A percentile compares a stretch with the other conserved stretches of the same genome.
phyloP scores from a whole-genome alignment of 768 basidiomycete genomes.

The Pulveroboletus sp. region DNA sequence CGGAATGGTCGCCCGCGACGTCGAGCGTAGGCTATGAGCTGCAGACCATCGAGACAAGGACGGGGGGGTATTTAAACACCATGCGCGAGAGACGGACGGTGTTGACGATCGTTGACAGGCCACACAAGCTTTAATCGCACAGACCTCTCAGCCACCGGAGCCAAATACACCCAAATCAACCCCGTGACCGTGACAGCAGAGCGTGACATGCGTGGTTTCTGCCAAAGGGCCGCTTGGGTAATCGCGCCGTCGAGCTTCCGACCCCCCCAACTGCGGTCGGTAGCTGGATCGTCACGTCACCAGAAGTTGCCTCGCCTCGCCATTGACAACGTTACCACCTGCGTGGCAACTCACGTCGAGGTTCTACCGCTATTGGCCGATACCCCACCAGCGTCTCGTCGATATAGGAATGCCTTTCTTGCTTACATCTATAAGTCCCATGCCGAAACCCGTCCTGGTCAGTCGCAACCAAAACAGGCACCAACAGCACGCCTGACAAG shows the following conservation, averaged over 20 bases:
- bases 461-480: constrained; percentile 5
- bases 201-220: constrained; percentile 30
- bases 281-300: background rate
- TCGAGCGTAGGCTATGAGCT: constrained; percentile 45
- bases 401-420: constrained; percentile 13
- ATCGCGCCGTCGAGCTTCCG: background rate
- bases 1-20: constrained; percentile 54
- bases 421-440: no score
- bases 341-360: constrained; percentile 22
- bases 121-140: constrained; percentile 26
- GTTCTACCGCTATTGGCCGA: constrained; percentile 19
- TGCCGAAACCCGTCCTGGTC: background rate
- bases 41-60: constrained; percentile 26
- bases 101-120: constrained; percentile 54
- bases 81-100: constrained; percentile 36
- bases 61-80: constrained; percentile 43
- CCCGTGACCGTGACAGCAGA: constrained; percentile 3
- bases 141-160: constrained; percentile 22
- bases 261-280: background rate
- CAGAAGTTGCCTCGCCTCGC: constrained; percentile 13
- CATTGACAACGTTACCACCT: constrained; percentile 18
- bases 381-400: constrained; percentile 8
- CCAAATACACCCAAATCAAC: constrained; percentile 23
- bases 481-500: constrained; percentile 4
- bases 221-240: constrained; percentile 23